Base-by-base conservation (phyloP, 192 early-diverging fungal species). In the Spinellus fusiger region DNA sequence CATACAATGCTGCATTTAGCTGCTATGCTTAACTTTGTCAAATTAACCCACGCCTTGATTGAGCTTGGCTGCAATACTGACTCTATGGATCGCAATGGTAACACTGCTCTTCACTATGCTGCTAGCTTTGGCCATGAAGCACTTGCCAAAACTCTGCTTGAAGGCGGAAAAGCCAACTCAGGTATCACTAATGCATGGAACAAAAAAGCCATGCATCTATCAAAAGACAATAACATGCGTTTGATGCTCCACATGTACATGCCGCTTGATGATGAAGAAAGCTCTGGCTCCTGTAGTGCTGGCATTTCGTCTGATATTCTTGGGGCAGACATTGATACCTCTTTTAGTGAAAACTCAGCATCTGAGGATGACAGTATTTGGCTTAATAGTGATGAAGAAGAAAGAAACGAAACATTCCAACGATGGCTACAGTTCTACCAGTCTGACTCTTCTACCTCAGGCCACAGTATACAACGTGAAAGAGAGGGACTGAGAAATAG, bases 41-140 rank as follows among this genome's bases (percentile, higher is more conserved):
- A 67, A 26, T 56, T 90, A 48, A 56, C 73, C 12, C 53, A 53
- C 20, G 70, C 73, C 4, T 48, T 88, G 27, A 52, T 80, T 5
- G 62, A 60, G 20, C 61, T 77, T 8, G 79, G 76, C 6, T 74
- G 72, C 46, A 63, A 69, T 18, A 18, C 80, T 13, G 75, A 88
- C 46, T 74, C 69, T 5, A 50, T 64, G 15, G 88, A 90, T 60
- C 68, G 79, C 51, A 88, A 84, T 61, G 84, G 81, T 0, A 84
- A 84, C 73, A 90, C 78, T 5, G 80, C 86, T 2, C 61, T 90
- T 55, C 88, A 90, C 65, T 87, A 86, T 78, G 79, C 81, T n/a
- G 40, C 40, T 2, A 44, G 13, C 15, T 44, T 44, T 44, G 40
- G 40, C 2, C 72, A 80, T 6, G 52, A 56, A 3, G 68, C 70